Conservation (phyloP, 176 grass and related monocot species). For the Zoysia pacifica region DNA sequence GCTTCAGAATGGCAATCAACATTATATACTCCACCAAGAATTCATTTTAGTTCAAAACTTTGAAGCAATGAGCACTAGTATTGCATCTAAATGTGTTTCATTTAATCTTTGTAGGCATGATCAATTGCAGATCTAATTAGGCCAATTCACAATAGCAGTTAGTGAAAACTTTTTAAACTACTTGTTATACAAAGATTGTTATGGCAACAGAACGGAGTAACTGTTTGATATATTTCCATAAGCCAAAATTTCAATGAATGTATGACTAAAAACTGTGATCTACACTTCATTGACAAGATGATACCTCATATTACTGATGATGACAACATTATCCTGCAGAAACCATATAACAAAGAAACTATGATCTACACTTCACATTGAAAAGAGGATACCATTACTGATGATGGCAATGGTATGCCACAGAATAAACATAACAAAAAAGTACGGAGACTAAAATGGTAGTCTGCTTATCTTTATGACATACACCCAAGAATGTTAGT, state of each 20-base stretch:
- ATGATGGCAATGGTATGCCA: background rate
- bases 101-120: background rate
- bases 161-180: background rate
- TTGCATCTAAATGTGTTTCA: background rate
- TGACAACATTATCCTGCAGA: slow-evolving; percentile 6
- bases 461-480: slow-evolving; percentile 3
- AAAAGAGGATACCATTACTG: background rate
- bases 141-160: background rate
- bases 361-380: background rate
- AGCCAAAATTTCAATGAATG: background rate
- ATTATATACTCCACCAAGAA: background rate
- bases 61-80: background rate
- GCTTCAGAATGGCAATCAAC: slow-evolving; percentile 28
- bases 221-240: background rate
- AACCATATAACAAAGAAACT: slow-evolving; percentile 11
- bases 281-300: background rate
- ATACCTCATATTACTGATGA: background rate
- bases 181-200: background rate
- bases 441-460: background rate
- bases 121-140: slow-evolving; percentile 9
- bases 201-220: background rate
- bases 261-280: background rate
- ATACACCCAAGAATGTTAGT: background rate
- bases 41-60: slow-evolving; percentile 5
- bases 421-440: background rate